Base-by-base conservation (phyloP, 1,284 basidiomycete species). In the Tylopilus sp. region DNA sequence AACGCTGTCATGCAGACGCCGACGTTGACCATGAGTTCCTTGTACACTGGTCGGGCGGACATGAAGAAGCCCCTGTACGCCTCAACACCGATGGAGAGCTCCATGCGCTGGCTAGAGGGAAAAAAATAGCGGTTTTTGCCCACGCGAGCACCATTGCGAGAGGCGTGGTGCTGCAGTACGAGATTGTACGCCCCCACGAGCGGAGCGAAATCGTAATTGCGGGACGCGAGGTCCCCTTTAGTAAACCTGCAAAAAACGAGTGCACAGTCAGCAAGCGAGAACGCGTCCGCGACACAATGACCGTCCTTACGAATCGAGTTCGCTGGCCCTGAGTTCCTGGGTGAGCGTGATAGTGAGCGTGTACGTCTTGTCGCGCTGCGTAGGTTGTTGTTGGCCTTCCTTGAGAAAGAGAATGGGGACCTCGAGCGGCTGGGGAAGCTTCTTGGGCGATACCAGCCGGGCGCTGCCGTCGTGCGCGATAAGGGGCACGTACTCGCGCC, bases 1-100 rank as follows among this genome's bases (percentile, higher is more conserved):
- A 89, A 89, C 0, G 84, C 84, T 0, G 83, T 79, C 77, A 83
- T 84, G 61, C 83, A 85, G 14, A 81, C 77, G 53, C 85, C 87
- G 21, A 88, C 76, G 59, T 88, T 88, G 46, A 89, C 80, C 76
- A 84, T 79, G 3, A 88, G 68, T 49, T 83, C 74, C 49, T 83
- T 82, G 66, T 75, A 80, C 10, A 77, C 73, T 0, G 83, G 81
- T 0, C 85, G 75, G 4, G 82, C 75, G 1, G 85, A 87, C 46
- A 80, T 73, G 63, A 77, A 88, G 61, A 83, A 88, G 0, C 85
- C 86, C 59, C 79, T 75, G 61, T 76, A 75, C 0, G 82, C 83
- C 42, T 78, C 74, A 1, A 86, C 63, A 0, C 81, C 77, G 2
- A 68, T 67, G 4, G 76, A 74, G 10, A 85, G 71, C 0, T 49